Conservation (phyloP, 345 rosid species). For the Draba incana region DNA sequence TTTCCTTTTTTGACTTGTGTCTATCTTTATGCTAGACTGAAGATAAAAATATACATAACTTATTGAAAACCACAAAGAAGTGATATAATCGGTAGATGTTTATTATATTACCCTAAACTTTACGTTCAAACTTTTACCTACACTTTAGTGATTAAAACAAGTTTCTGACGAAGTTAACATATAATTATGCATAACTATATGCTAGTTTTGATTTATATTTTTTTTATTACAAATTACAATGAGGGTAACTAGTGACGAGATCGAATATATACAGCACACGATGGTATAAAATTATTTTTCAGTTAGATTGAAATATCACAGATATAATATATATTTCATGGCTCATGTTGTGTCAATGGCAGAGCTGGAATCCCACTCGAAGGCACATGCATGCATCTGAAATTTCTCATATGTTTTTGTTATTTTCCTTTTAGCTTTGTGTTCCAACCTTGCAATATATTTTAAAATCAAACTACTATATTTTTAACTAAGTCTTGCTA, state of each 20-base stretch:
- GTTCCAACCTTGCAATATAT: conserved; percentile 45
- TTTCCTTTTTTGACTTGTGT: conserved; percentile 11
- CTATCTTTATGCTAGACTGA: conserved; percentile 6
- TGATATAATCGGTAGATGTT: conserved; percentile 1
- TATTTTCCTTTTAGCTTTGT: conserved; percentile 23
- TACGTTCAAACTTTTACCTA: neutral
- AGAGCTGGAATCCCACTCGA: conserved; percentile 74
- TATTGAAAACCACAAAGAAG: neutral
- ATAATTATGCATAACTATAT: neutral
- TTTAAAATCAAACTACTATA: conserved; percentile 38
- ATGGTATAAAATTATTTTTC: conserved; percentile 28
- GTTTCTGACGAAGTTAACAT: no score
- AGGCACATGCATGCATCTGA: conserved; percentile 60
- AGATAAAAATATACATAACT: neutral
- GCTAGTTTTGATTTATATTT: conserved; percentile 3
- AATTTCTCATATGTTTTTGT: conserved; percentile 32
- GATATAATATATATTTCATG: conserved; percentile 49
- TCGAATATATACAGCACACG: conserved; percentile 16
- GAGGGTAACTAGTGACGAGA: neutral
- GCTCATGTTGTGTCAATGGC: conserved; percentile 56
- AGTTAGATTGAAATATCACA: conserved; percentile 28
- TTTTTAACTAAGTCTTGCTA: conserved; percentile 38
- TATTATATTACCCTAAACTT: neutral
- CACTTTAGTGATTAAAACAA: neutral
- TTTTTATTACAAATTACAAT: neutral